These are phyloP conservation scores for Scheffersomyces cryptocercus DNA, from an alignment of 1,139 yeast species.

Conservation along the genomic window DNA sequence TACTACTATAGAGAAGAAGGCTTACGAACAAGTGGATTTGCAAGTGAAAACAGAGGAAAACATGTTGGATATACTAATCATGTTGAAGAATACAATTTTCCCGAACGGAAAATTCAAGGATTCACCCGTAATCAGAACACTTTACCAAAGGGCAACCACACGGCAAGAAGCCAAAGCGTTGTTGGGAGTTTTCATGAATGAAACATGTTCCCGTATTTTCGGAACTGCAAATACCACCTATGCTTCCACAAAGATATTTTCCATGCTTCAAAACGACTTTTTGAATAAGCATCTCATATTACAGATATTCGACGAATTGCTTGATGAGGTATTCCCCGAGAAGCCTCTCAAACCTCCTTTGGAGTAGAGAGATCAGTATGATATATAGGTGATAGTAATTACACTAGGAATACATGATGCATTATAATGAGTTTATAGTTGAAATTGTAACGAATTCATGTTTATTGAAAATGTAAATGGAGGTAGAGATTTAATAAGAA, in stretches of 20 bases:
- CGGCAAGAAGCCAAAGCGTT: constrained; percentile 61
- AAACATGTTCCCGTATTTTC: constrained; percentile 71
- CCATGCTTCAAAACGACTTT: constrained; percentile 71
- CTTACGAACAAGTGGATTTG: constrained; percentile 40
- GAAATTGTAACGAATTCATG: too few relatives aligned
- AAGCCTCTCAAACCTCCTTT: neutral
- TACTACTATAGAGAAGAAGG: constrained; percentile 79
- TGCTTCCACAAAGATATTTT: constrained; percentile 63
- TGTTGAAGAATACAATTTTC: constrained; percentile 56
- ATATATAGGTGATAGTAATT: neutral
- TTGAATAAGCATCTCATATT: constrained; percentile 66
- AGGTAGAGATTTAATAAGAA: too few relatives aligned
- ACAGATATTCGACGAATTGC: constrained; percentile 53
- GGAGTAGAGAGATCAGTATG: neutral
- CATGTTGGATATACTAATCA: constrained; percentile 45
- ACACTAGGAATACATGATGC: neutral
- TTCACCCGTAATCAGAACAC: constrained; percentile 46
- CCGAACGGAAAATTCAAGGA: constrained; percentile 61
- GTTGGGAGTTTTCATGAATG: constrained; percentile 58
- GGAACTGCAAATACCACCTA: constrained; percentile 65
- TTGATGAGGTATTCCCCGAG: constrained; percentile 47
- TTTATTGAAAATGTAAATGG: too few relatives aligned
- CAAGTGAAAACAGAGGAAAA: constrained; percentile 46
- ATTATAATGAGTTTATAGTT: too few relatives aligned
- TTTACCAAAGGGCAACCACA: constrained; percentile 52